Conservation (phyloP, 1,284 basidiomycete species). For the Naganishia liquefaciens region DNA sequence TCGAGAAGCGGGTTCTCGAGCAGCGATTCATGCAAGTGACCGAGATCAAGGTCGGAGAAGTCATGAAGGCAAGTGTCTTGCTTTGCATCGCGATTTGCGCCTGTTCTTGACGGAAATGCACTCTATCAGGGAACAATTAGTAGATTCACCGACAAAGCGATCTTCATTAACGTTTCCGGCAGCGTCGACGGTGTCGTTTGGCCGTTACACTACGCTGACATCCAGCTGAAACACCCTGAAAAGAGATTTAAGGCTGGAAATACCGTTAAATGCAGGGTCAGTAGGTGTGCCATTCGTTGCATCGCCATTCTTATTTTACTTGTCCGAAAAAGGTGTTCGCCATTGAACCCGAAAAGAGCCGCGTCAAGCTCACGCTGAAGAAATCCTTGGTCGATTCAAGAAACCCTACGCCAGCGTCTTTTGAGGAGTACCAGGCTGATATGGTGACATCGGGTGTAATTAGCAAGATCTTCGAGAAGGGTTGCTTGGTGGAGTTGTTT, state of each 20-base stretch:
- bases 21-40: conserved; percentile 83
- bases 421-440: conserved; percentile 70
- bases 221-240: conserved; percentile 84
- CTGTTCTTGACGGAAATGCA: neutral
- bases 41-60: conserved; percentile 80
- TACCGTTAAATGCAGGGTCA: conserved; percentile 79
- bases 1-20: conserved; percentile 79
- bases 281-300: conserved; percentile 39
- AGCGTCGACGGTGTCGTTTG: conserved; percentile 90
- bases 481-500: conserved; percentile 83
- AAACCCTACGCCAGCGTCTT: conserved; percentile 66
- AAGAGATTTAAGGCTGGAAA: conserved; percentile 86
- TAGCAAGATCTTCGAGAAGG: conserved; percentile 74
- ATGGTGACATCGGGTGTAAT: conserved; percentile 80
- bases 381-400: conserved; percentile 83
- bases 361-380: conserved; percentile 87
- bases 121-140: conserved; percentile 68
- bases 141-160: conserved; percentile 71
- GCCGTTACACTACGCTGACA: conserved; percentile 94
- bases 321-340: conserved; percentile 67
- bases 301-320: neutral
- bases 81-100: neutral
- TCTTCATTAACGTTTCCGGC: conserved; percentile 82
- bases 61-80: conserved; percentile 61
- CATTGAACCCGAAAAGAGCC: conserved; percentile 77